Evolutionary conservation across 208 protist genomes (phyloP).

Genomic region (Acanthamoeba royreba): DNA sequence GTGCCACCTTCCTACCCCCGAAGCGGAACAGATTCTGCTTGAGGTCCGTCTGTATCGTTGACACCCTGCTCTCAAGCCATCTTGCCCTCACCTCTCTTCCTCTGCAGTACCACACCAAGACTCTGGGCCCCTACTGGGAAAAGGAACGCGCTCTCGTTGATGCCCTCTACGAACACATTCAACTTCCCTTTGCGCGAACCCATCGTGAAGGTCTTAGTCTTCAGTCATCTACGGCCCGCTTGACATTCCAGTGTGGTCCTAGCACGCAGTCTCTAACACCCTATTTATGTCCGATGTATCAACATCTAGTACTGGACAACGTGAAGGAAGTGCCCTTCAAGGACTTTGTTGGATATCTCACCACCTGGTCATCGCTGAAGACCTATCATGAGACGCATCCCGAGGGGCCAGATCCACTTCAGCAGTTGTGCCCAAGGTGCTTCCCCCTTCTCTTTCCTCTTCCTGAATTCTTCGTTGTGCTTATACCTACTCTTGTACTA

Average conservation of each 20-base stretch:
- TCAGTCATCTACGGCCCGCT: not conserved
- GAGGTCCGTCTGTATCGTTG: not conserved
- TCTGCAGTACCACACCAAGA: not conserved
- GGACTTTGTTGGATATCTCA: not conserved
- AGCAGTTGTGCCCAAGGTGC: not conserved
- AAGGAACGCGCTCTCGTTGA: not conserved
- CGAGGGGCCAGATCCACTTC: not conserved
- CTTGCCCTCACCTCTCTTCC: too few species aligned
- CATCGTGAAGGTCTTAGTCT: not conserved
- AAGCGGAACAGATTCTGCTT: not conserved
- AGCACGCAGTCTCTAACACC: too few species aligned
- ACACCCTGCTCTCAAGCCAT: too few species aligned
- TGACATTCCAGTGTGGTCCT: too few species aligned
- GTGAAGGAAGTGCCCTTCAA: not conserved
- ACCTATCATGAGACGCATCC: not conserved
- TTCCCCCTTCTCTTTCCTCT: not conserved
- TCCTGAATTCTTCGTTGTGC: too few species aligned
- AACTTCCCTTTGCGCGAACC: not conserved
- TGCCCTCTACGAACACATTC: not conserved
- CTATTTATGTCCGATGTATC: too few species aligned
- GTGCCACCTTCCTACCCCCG: not conserved
- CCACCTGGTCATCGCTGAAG: constrained; percentile 14
- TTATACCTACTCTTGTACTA: not conserved
- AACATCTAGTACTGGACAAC: not conserved
- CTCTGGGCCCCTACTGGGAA: constrained; percentile 25